These are phyloP conservation scores for Lasiodiplodia sp. DNA, from an alignment of 2,329 filamentous ascomycete genomes.

Conservation along the genomic window DNA sequence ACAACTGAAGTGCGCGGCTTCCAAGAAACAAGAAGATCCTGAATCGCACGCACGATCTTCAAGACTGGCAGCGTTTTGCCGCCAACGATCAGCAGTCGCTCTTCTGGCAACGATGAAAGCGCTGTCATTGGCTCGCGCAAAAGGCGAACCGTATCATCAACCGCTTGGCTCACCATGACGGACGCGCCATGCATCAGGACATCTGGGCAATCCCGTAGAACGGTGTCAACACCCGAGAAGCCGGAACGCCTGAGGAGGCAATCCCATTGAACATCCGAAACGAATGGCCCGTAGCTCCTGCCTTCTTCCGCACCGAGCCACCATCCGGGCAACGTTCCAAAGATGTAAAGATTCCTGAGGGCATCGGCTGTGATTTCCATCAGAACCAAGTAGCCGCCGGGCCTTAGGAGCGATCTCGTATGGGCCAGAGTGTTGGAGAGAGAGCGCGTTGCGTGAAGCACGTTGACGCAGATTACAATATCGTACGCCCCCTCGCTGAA, in stretches of 20 bases:
- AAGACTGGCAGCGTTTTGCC: constrained; percentile 9
- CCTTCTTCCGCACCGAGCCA: constrained; percentile 45
- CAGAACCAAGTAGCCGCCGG: constrained; percentile 10
- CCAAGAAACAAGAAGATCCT: not conserved
- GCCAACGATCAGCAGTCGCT: not conserved
- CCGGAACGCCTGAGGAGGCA: not conserved
- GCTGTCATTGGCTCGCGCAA: constrained; percentile 31
- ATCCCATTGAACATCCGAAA: constrained; percentile 9
- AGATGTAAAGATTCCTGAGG: not conserved
- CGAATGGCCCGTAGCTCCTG: constrained; percentile 36
- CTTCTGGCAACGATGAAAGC: not conserved
- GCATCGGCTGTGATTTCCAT: constrained; percentile 47
- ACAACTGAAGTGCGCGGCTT: not conserved
- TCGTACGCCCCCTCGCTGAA: constrained; percentile 33
- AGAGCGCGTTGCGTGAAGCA: constrained; percentile 33
- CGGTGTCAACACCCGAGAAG: not conserved
- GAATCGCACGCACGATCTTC: constrained; percentile 1
- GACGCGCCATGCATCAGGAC: constrained; percentile 1
- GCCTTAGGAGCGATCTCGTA: not conserved
- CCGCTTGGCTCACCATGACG: constrained; percentile 33
- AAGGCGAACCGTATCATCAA: constrained; percentile 32
- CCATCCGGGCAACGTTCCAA: constrained; percentile 43
- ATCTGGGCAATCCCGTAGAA: not conserved
- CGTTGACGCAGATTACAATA: constrained; percentile 34
- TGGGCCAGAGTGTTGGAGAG: constrained; percentile 31